These are phyloP conservation scores for Alectoria sarmentosa DNA, from an alignment of 495 filamentous ascomycete genomes.

Conservation along the genomic window DNA sequence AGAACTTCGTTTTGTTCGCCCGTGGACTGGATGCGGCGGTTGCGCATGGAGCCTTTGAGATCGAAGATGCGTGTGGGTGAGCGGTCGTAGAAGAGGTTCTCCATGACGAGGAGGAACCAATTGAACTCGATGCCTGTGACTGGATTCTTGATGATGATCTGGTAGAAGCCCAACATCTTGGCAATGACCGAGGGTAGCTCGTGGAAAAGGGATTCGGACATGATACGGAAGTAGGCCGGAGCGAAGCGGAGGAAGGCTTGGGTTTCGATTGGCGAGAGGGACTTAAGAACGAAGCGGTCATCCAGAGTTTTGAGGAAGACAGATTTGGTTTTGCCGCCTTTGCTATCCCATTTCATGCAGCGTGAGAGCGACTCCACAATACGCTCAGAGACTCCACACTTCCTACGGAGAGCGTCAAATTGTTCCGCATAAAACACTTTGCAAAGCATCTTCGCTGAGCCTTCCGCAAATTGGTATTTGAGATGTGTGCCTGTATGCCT, in stretches of 20 bases:
- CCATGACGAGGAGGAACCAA: slow-evolving; percentile 91
- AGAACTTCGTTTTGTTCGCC: slow-evolving; percentile 95
- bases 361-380: slow-evolving; percentile 93
- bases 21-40: slow-evolving; percentile 90
- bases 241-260: slow-evolving; percentile 91
- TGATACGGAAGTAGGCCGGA: slow-evolving; percentile 93
- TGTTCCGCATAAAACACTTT: slow-evolving; percentile 98
- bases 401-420: slow-evolving; percentile 88
- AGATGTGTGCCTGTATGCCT: slow-evolving; percentile 82
- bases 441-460: slow-evolving; percentile 87
- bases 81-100: slow-evolving; percentile 97
- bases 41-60: slow-evolving; percentile 96
- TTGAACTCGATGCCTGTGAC: slow-evolving; percentile 89
- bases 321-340: slow-evolving; percentile 95
- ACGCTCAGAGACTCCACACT: slow-evolving; percentile 86
- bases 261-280: slow-evolving; percentile 81
- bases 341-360: slow-evolving; percentile 96
- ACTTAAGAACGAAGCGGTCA: slow-evolving; percentile 87
- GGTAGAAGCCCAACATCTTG: slow-evolving; percentile 99
- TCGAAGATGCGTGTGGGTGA: slow-evolving; percentile 91
- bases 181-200: slow-evolving; percentile 95
- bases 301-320: slow-evolving; percentile 98
- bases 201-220: slow-evolving; percentile 92
- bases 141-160: slow-evolving; percentile 93
- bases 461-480: slow-evolving; percentile 89